Evolutionary conservation across 2,329 filamentous ascomycete genomes (phyloP), one percentile per base, ranked within the genome.

Genomic region (Colletotrichum filicis): DNA sequence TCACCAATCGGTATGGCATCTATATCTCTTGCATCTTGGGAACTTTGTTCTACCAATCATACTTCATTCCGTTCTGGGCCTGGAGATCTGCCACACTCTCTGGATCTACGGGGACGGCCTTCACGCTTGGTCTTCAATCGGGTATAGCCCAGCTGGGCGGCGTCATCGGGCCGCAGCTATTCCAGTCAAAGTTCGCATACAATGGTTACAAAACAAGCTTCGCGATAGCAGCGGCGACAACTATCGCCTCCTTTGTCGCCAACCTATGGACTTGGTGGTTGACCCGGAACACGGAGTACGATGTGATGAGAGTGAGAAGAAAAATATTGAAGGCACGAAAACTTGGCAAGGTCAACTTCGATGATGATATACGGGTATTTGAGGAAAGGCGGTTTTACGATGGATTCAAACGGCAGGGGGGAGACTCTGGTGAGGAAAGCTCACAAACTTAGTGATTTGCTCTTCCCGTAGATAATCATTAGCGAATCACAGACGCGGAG

Each of bases 51-150:
- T 86, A 86, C 71, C 79, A 79, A 9, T 76, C 79, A 4, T 85
- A 84, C 68, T 85, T 86, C 70, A 84, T 87, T 16, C 82, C 85
- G 0, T 85, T 86, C 74, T 87, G 84, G 84, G 81, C 81, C 28
- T 86, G 83, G 83, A 79, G 84, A 53, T 84, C 83, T 4, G 81
- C 83, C 3, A 84, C 83, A 11, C 77, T 86, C 1, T 76, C 77
- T 1, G 84, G 85, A 2, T 81, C 81, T 6, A 87, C 85, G 0
- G 85, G 83, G 12, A 83, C 84, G 0, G 85, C 84, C 0, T 86
- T 87, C 67, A 84, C 83, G 0, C 77, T 86, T 2, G 85, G 82
- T 0, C 78, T 87, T 11, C 84, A 86, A 71, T 82, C 80, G 1
- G 82, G 81, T 5, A 79, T 86, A 7, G 85, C 81, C 0, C 85